These are phyloP conservation scores for Naegleria lovaniensis DNA, from an alignment of 208 protist genomes.

Conservation along the genomic window DNA sequence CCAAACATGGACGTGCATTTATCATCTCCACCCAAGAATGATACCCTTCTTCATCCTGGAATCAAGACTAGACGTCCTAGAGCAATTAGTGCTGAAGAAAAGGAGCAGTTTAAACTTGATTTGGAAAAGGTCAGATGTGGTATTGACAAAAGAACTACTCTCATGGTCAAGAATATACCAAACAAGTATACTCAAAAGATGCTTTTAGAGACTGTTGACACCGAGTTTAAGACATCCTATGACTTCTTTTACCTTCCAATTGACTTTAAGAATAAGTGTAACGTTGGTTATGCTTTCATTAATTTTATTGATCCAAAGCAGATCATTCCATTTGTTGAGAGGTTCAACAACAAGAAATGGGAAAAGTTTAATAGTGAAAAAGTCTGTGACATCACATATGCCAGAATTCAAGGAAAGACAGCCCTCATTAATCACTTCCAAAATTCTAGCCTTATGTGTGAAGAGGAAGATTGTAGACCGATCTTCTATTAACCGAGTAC, in stretches of 20 bases:
- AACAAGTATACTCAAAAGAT: constrained; percentile 59
- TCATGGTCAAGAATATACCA: constrained; percentile 68
- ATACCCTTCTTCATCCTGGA: background rate
- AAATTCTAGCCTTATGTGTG: constrained; percentile 39
- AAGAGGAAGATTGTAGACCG: constrained; percentile 38
- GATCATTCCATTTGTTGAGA: constrained; percentile 41
- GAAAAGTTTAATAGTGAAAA: constrained; percentile 46
- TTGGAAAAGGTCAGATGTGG: constrained; percentile 37
- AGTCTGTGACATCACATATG: constrained; percentile 53
- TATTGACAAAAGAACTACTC: constrained; percentile 49
- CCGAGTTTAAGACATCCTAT: constrained; percentile 44
- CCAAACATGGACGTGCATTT: background rate
- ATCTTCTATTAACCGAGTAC: constrained; percentile 30
- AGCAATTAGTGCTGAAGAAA: background rate
- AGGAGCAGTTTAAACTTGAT: constrained; percentile 35
- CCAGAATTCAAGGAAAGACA: constrained; percentile 54
- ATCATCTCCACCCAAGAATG: background rate
- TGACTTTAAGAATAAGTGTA: constrained; percentile 61
- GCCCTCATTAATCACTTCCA: constrained; percentile 44
- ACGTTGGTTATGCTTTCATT: constrained; percentile 66
- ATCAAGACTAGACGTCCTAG: background rate
- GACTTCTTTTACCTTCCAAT: constrained; percentile 68
- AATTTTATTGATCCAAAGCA: constrained; percentile 48
- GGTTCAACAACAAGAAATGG: constrained; percentile 38
- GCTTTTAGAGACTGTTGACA: constrained; percentile 48